phyloP scores from a whole-genome alignment of 2,329 filamentous ascomycete genomes.

The Rhytidhysteron rufulum region DNA sequence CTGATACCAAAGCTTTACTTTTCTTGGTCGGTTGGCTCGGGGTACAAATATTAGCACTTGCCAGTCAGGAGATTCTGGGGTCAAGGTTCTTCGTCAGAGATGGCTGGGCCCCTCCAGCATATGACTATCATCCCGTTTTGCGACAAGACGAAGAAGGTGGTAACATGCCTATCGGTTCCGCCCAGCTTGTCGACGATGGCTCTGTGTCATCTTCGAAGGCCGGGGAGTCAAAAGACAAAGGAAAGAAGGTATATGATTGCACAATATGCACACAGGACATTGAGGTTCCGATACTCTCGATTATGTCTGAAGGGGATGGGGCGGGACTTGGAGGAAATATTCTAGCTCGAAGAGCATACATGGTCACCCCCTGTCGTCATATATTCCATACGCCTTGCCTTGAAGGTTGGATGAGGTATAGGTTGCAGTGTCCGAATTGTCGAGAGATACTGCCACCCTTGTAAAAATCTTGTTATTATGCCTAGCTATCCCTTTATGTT shows the following conservation, averaged over 20 bases:
- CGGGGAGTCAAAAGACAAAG: slow-evolving; percentile 48
- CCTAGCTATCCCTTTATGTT: no score
- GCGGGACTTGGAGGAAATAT: slow-evolving; percentile 55
- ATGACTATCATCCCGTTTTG: slow-evolving; percentile 92
- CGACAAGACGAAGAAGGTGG: slow-evolving; percentile 79
- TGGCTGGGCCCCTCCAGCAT: slow-evolving; percentile 65
- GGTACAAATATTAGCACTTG: slow-evolving; percentile 77
- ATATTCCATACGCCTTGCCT: slow-evolving; percentile 91
- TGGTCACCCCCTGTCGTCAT: slow-evolving; percentile 96
- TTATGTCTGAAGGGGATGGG: slow-evolving; percentile 46
- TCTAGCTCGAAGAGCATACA: slow-evolving; percentile 78
- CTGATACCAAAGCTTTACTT: slow-evolving; percentile 63
- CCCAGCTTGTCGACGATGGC: slow-evolving; percentile 22
- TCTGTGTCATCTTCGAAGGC: slow-evolving; percentile 19
- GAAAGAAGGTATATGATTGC: slow-evolving; percentile 73
- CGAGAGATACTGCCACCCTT: slow-evolving; percentile 82
- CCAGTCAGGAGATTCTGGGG: slow-evolving; percentile 77
- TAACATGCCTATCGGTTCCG: slow-evolving; percentile 68
- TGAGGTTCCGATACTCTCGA: slow-evolving; percentile 72
- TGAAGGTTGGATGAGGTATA: slow-evolving; percentile 93
- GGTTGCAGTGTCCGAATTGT: slow-evolving; percentile 93
- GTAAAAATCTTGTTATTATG: no score
- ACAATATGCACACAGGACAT: slow-evolving; percentile 91
- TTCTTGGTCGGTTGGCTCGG: slow-evolving; percentile 75
- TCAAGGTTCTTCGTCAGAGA: slow-evolving; percentile 80